Base-by-base conservation (phyloP, 2,329 filamentous ascomycete species). In the Alternaria viburni region DNA sequence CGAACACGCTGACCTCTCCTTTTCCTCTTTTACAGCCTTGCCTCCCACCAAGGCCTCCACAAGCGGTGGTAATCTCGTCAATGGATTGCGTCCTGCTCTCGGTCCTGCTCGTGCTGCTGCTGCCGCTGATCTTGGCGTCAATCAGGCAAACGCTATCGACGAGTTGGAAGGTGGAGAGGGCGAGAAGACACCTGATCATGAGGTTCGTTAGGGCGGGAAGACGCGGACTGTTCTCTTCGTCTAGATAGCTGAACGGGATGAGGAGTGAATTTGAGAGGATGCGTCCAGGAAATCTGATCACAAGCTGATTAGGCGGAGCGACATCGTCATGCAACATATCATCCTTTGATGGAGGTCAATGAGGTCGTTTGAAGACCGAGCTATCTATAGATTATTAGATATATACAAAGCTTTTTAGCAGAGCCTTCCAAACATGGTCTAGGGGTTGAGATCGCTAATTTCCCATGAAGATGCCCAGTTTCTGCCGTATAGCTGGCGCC, bases 201-300 rank as follows among this genome's bases (percentile, higher is more conserved):
- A 69, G 55, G 67, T 68, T 19, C 44, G 61, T 6, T 25, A 19
- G 17, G 65, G 68, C 5, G 63, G 73, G 57, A 43, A 60, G 23
- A 72, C 69, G 8, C 59, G 68, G 1, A 64, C 62, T 19, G 66
- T 65, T 5, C 57, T 71, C 8, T 15, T 51, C 13, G 41, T 71
- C 43, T 70, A 66, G 26, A 17, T 41, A 10, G 32, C 15, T n/a
- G 32, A n/a, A 6, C 5, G 32, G 0, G 8, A 6, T n/a, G 32
- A 41, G 36, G 5, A 41, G 8, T 3, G 6, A 3, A 41, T 5
- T 41, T 41, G 36, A 11, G 36, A 17, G 36, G 36, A 17, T 17
- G 36, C 8, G 36, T 41, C 6, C n/a, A 41, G n/a, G n/a, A 41
- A 41, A 5, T 41, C 36, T 17, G 32, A 41, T 41, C 36, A 41